Base-by-base conservation (phyloP, 2,329 filamentous ascomycete species). In the Microdochium bolleyi region DNA sequence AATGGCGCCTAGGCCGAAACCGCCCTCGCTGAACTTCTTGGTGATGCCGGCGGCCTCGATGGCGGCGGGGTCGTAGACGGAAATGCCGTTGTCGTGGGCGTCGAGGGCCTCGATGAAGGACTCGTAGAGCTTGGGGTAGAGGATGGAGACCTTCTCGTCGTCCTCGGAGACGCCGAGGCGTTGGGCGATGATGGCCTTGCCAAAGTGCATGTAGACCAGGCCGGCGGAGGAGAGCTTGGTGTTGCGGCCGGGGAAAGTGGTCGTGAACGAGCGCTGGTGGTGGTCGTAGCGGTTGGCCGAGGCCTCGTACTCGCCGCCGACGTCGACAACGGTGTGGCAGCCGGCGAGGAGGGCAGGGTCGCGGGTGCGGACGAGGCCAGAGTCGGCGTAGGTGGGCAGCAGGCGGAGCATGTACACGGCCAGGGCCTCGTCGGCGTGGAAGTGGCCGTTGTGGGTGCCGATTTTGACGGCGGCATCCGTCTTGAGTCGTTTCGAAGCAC, bases 401-500 rank as follows among this genome's bases (percentile, higher is more conserved):
- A 88, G 82, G 59, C 91, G 90, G 61, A 99, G 88, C 78, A 99
- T 90, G 77, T 95, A 91, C 58, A 99, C 92, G 54, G 94, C 94
- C 46, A 99, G 84, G 56, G 94, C 92, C 76, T 99, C 94, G 71
- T 99, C 94, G 69, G 94, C 94, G 76, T 99, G 94, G 80, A 99
- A 99, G 77, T 96, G 91, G 61, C 94, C 94, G 74, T 87, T 96
- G 81, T 99, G 94, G 27, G 94, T 99, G 66, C 92, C 94, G 67
- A 96, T 95, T 61, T 84, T 73, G 58, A 87, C 73, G 52, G 64
- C 62, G 55, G 74, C 72, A 57, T 82, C 77, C 61, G 86, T 89
- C 80, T 95, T 96, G 69, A 95, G 74, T 70, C 89, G 87, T 74
- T 97, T 97, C 57, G 86, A 73, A 64, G 85, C 80, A 66, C 76